Evolutionary conservation across 2,329 filamentous ascomycete species (phyloP), one percentile per base, ranked within the genome.

Genomic region (Colletotrichum truncatum): DNA sequence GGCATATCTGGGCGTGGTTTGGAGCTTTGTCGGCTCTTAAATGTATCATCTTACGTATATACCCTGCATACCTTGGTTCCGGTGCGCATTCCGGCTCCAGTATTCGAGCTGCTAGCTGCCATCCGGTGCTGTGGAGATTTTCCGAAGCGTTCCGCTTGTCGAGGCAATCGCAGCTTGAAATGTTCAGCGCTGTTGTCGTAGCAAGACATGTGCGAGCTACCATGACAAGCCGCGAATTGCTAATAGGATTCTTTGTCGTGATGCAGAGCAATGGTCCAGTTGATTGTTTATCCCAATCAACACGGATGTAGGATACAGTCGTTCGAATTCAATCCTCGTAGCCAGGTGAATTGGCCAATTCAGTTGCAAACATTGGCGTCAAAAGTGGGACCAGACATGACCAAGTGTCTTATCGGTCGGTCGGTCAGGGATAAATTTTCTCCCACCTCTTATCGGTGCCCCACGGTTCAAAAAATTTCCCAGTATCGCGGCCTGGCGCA

Each of bases 381-480:
- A 58, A 32, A 30, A 18, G 43, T 39, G 53, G 59, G n/a, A 8
- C 26, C 25, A 8, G 6, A 8, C 7, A 16, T 6, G 11, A n/a
- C 30, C 14, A 28, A 12, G n/a, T 30, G 18, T 64, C 60, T 64
- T 66, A 64, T 66, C 64, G 59, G 43, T 2, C 45, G 14, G 32
- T 66, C 64, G 64, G 59, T 23, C 51, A 66, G 46, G 64, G 64
- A 58, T 66, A 66, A 64, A 62, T 52, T 66, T 66, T 64, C 60
- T 64, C 64, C 64, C 64, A 64, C 21, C 39, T 46, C 60, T 64
- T 66, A 64, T 64, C 60, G 52, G 36, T 48, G 52, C 59, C 58
- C 64, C 64, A 64, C 59, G 51, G 16, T 54, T 58, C 64, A 59
- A 66, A 66, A 66, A 66, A 64, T 64, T 64, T 66, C 59, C 61